Conservation (phyloP, 352 stramenopile genomes). For the Plasmopara viticola region DNA sequence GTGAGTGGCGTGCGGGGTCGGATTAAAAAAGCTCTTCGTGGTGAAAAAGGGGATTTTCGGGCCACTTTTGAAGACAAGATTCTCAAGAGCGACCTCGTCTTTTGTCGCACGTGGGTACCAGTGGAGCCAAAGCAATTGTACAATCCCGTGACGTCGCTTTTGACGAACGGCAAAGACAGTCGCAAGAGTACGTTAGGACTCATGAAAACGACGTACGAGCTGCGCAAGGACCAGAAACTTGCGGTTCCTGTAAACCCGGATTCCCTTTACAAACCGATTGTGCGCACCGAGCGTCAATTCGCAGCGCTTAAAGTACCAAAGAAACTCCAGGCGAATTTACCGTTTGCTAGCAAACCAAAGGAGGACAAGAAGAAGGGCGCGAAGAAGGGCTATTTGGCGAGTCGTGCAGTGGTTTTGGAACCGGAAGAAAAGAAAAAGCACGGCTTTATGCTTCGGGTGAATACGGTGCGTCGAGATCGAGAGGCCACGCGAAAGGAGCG, state of each 20-base stretch:
- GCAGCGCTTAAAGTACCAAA: conserved; percentile 93
- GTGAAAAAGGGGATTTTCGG: conserved; percentile 93
- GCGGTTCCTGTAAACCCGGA: conserved; percentile 96
- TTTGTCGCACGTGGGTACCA: conserved; percentile 98
- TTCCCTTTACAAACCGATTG: conserved; percentile 98
- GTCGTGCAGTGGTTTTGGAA: conserved; percentile 92
- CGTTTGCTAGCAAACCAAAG: conserved; percentile 98
- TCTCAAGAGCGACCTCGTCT: conserved; percentile 98
- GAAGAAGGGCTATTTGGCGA: conserved; percentile 86
- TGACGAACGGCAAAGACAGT: conserved; percentile 45
- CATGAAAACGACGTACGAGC: conserved; percentile 95
- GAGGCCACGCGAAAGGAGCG: conserved; percentile 91
- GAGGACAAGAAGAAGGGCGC: conserved; percentile 80
- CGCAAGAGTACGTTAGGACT: conserved; percentile 48
- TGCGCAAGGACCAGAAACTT: conserved; percentile 92
- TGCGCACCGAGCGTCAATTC: conserved; percentile 90
- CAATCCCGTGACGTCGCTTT: conserved; percentile 93
- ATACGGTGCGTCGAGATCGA: conserved; percentile 97
- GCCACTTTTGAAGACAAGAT: conserved; percentile 99
- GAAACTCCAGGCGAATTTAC: conserved; percentile 94
- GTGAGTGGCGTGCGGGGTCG: conserved; percentile 97
- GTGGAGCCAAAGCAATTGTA: conserved; percentile 98
- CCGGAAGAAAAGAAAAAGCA: conserved; percentile 95
- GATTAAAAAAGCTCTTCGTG: conserved; percentile 95
- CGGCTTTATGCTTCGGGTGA: conserved; percentile 95